phyloP scores from a whole-genome alignment of 140 eudicot species.

The Bidens hawaiensis region DNA sequence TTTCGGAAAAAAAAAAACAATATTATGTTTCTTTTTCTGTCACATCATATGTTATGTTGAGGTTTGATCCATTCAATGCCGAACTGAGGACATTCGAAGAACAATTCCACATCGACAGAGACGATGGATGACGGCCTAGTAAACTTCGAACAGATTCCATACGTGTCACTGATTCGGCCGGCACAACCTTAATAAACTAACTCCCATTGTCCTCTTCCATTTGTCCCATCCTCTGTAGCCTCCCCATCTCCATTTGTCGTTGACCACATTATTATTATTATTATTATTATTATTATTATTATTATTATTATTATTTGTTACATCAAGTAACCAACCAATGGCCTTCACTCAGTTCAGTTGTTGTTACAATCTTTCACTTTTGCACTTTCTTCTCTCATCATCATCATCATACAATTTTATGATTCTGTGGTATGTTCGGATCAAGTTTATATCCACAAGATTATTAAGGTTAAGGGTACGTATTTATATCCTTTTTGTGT shows the following conservation, averaged over 20 bases:
- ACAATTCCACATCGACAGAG: constrained; percentile 23
- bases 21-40: too few relatives aligned
- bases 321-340: constrained; percentile 27
- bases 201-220: constrained; percentile 34
- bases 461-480: constrained; percentile 19
- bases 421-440: constrained; percentile 10
- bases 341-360: constrained; percentile 13
- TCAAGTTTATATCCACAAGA: constrained; percentile 12
- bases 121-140: constrained; percentile 21
- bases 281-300: too few relatives aligned
- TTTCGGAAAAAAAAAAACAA: too few relatives aligned
- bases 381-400: constrained; percentile 4
- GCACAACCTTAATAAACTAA: constrained; percentile 20
- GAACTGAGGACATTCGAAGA: constrained; percentile 10
- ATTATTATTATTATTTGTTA: constrained; percentile 9
- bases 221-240: constrained; percentile 29
- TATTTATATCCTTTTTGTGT: not conserved
- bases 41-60: too few relatives aligned
- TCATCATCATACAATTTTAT: too few relatives aligned
- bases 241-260: constrained; percentile 17
- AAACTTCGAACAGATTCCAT: constrained; percentile 8
- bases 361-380: constrained; percentile 18
- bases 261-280: not conserved
- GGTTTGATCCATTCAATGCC: constrained; percentile 21
- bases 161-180: constrained; percentile 16